Base-by-base conservation (phyloP, 352 stramenopile species). In the Globisporangium cederbergense region DNA sequence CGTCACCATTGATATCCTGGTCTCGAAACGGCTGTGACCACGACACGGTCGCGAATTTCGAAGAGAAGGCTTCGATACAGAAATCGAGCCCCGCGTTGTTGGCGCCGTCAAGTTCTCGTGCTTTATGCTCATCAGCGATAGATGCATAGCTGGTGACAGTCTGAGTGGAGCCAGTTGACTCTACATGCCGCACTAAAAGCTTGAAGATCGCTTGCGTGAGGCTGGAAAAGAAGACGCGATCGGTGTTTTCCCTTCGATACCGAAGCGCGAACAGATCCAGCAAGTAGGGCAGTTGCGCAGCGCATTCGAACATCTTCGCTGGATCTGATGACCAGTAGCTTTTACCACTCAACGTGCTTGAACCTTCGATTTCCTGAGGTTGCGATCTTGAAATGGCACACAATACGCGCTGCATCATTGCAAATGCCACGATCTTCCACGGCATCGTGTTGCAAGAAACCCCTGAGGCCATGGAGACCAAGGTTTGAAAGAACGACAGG, bases 371-470 rank as follows among this genome's bases (percentile, higher is more conserved):
- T 16, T 2, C 16, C 8, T 30, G 1, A 16, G 10, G 5, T 57
- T 57, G 50, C 1, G 50, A 40, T 18, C 20, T 36, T 8, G 25
- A 34, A 34, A 56, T 25, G 2, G 52, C 43, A 45, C 5, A 28
- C 8, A 72, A 16, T 7, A 72, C 30, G 22, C 62, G 49, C 32
- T 62, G 50, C 5, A 83, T 65, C 42, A 81, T 49, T 8, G 57
- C 43, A 20, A 83, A 72, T 1, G 74, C 68, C 3, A 70, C 57
- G 22, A 76, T 65, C 61, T 73, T 79, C 69, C 73, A 81, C 8
- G 65, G n/a, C 36, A 63, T 62, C 3, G 10, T 49, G 14, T 13
- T 55, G 2, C 36, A 13, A 1, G 42, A 62, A 14, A 61, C 53
- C 30, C 22, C 28, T 9, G 60, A 58, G 4, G 73, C 71, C 3